phyloP scores from a whole-genome alignment of 306 rosid species.

The Rosa rugosa region DNA sequence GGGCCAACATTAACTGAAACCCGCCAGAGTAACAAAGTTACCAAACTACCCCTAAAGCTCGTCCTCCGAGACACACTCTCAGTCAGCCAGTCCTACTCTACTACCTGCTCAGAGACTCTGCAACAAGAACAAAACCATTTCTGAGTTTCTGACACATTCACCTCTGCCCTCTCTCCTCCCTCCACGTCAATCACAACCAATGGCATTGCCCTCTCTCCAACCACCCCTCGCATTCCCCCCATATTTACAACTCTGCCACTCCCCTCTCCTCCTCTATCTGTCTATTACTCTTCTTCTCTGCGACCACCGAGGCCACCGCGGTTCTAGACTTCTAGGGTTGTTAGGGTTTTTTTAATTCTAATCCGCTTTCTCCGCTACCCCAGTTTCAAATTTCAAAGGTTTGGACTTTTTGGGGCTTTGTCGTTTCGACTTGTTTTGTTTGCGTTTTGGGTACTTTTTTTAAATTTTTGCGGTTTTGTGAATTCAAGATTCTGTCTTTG shows the following conservation, averaged over 20 bases:
- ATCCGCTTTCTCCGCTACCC: constrained; percentile 46
- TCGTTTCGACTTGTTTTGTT: constrained; percentile 38
- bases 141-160: neutral
- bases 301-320: constrained; percentile 25
- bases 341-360: constrained; percentile 17
- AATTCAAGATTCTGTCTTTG: constrained; percentile 44
- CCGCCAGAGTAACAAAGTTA: neutral
- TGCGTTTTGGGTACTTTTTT: neutral
- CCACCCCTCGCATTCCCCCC: constrained; percentile 35
- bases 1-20: constrained; percentile 30
- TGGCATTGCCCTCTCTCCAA: constrained; percentile 26
- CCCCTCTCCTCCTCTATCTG: neutral
- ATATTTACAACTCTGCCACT: constrained; percentile 63
- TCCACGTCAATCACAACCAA: constrained; percentile 41
- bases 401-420: constrained; percentile 32
- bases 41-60: constrained; percentile 31
- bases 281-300: neutral
- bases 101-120: constrained; percentile 1
- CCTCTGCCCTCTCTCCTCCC: neutral
- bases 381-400: constrained; percentile 27
- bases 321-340: constrained; percentile 32
- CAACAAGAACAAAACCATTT: constrained; percentile 1
- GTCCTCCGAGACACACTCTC: constrained; percentile 32
- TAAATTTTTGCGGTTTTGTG: constrained; percentile 22
- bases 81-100: neutral